Evolutionary conservation across 1,284 basidiomycete species (phyloP).

Genomic region (Cutaneotrichosporon cutaneum): DNA sequence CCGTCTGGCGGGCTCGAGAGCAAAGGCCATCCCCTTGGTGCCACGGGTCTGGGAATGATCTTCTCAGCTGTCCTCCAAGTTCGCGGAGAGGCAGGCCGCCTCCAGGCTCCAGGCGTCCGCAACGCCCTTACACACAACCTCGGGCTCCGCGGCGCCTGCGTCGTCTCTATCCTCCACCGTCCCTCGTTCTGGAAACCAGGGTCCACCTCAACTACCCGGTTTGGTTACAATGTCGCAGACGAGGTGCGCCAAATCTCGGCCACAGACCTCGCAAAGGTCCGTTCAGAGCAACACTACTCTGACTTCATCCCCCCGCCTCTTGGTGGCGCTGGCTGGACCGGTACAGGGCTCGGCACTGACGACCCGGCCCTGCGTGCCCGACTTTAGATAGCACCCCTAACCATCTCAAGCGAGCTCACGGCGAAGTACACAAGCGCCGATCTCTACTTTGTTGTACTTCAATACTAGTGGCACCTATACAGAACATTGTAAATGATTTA

Average conservation of each 20-base stretch:
- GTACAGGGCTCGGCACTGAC: not conserved
- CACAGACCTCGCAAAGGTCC: slow-evolving; percentile 21
- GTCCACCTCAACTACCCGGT: slow-evolving; percentile 13
- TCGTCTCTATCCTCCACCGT: slow-evolving; percentile 24
- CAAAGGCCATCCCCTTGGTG: slow-evolving; percentile 28
- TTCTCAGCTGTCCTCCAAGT: slow-evolving; percentile 26
- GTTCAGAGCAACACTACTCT: slow-evolving; percentile 11
- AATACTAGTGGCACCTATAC: no score
- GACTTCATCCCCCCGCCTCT: not conserved
- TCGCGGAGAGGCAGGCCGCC: slow-evolving; percentile 23
- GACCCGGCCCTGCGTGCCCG: not conserved
- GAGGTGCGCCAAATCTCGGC: slow-evolving; percentile 20
- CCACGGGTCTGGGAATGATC: slow-evolving; percentile 28
- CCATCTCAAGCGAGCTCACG: not conserved
- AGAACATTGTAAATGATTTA: no score
- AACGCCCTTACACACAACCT: slow-evolving; percentile 26
- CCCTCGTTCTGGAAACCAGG: slow-evolving; percentile 20
- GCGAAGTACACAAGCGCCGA: no score
- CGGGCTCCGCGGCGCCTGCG: slow-evolving; percentile 24
- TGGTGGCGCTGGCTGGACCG: not conserved
- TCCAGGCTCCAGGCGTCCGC: slow-evolving; percentile 23
- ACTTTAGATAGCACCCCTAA: not conserved
- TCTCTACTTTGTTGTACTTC: not conserved
- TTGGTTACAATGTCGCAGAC: slow-evolving; percentile 22
- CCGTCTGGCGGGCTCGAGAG: slow-evolving; percentile 25